Base-by-base conservation (phyloP, 2,329 filamentous ascomycete genomes). In the Microdochium paspali region DNA sequence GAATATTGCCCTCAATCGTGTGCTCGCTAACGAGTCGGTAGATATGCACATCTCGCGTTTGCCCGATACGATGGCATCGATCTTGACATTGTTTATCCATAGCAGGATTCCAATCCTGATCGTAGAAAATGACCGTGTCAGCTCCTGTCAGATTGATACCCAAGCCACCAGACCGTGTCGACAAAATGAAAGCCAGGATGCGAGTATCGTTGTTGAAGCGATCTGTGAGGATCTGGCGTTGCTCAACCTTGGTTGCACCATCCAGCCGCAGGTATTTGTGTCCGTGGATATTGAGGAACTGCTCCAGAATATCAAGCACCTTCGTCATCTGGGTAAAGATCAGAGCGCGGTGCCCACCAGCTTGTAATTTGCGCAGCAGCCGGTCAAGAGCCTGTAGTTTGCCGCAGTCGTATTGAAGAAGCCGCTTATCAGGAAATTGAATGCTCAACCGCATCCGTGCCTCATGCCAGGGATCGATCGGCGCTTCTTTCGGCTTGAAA, bases 261-360 rank as follows among this genome's bases (percentile, higher is more conserved):
- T 99, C 93, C 4, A 99, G 79, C 20, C 93, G 89, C 18, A 98
- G 78, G 61, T 99, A 99, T 48, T 94, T 93, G 70, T 97, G 88
- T 0, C 91, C 91, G 58, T 98, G 91, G 45, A 98, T 96, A 61
- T 96, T 97, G 56, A 98, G 79, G 61, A 98, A 98, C 56, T 93
- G 90, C 64, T 99, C 93, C 2, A 99, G 76, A 47, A 99, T 95
- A 63, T 99, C 91, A 18, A 99, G 76, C 43, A 97, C 93, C 64
- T 95, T 95, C 44, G 93, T 97, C 93, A 99, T 98, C 61, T 99
- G 93, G 0, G 94, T 97, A 66, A 99, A 99, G 62, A 99, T 98
- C 45, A 99, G 74, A 10, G 90, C 93, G 7, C 94, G 87, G 60
- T 97, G 93, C 1, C 90, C 90, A 32, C 89, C 90, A 2, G 87